Evolutionary conservation across 306 rosid species (phyloP), one percentile per base, ranked within the genome.

Genomic region (Pyrus pyrifolia): DNA sequence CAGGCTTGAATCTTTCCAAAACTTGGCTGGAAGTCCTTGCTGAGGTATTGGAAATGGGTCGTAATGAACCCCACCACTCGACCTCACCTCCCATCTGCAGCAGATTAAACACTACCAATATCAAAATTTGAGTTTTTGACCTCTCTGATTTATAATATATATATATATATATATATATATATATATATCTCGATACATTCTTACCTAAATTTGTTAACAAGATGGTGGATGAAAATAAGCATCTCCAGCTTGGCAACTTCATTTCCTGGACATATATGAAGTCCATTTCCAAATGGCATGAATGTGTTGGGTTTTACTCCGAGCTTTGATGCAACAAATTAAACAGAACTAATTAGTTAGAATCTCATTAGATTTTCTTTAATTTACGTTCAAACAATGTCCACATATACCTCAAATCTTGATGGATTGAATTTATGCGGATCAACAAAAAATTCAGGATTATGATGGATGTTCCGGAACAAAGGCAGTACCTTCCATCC

Each of bases 401-500:
- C 44, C 9, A 53, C 22, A 3, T 55, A 57, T 42, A 68, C 82
- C 82, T 79, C 78, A 79, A 79, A 79, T 57, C 82, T 72, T 52
- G 78, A 65, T 21, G 73, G 78, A 66, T 72, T 30, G 35, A 79
- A 79, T 23, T 5, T 53, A 7, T 72, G 68, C 11, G 69, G 82
- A 18, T 72, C 82, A 21, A 57, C 4, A 11, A 79, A 79, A 53
- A 25, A 55, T 22, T 79, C 78, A 23, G 78, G 74, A 73, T 79
- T 79, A 64, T 79, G 82, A 65, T 79, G 82, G 31, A 79, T 72
- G 60, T 79, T 79, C 59, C 69, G 64, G 23, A 79, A 79, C 64
- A 79, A 57, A 46, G 82, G 82, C 68, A 79, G 21, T 19, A 79
- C 82, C 60, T 79, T 79, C 78, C 78, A 72, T 46, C 82, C 82